Conservation (phyloP, 345 rosid species). For the Rhodamnia argentea region DNA sequence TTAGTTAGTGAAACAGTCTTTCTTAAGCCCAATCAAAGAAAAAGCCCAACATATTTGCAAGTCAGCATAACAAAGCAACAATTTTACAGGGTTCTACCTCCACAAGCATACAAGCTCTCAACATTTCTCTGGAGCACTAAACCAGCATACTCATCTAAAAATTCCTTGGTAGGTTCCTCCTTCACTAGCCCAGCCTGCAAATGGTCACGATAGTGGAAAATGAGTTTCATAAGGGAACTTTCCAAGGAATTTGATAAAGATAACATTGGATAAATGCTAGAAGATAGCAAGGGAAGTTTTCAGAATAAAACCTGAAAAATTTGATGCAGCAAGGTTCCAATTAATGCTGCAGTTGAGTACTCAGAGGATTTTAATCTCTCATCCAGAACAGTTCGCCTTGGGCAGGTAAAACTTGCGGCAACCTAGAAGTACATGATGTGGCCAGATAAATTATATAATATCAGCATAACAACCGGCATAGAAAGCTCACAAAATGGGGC, state of each 20-base stretch:
- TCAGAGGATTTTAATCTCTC: slow-evolving; percentile 80
- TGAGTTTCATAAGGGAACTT: background rate
- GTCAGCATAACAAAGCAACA: background rate
- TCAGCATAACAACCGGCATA: background rate
- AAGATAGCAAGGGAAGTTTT: background rate
- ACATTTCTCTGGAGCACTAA: slow-evolving; percentile 61
- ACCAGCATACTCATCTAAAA: slow-evolving; percentile 61
- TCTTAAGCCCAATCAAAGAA: background rate
- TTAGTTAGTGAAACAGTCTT: background rate
- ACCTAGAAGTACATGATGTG: slow-evolving; percentile 36
- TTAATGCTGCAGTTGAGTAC: slow-evolving; percentile 64
- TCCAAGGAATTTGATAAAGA: background rate
- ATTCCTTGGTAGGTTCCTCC: slow-evolving; percentile 45
- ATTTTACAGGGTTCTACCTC: slow-evolving; percentile 41
- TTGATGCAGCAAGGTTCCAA: slow-evolving; percentile 93
- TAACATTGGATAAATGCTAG: background rate
- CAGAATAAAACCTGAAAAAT: slow-evolving; percentile 64
- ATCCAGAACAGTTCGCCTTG: slow-evolving; percentile 81
- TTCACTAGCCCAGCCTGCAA: slow-evolving; percentile 70
- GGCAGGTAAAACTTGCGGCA: slow-evolving; percentile 79
- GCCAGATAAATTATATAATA: background rate
- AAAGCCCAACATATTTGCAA: background rate
- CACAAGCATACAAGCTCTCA: slow-evolving; percentile 86
- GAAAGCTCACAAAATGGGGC: background rate
- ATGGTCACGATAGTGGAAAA: background rate